These are phyloP conservation scores for Phellinidium pouzarii DNA, from an alignment of 1,284 basidiomycete genomes.

Conservation along the genomic window DNA sequence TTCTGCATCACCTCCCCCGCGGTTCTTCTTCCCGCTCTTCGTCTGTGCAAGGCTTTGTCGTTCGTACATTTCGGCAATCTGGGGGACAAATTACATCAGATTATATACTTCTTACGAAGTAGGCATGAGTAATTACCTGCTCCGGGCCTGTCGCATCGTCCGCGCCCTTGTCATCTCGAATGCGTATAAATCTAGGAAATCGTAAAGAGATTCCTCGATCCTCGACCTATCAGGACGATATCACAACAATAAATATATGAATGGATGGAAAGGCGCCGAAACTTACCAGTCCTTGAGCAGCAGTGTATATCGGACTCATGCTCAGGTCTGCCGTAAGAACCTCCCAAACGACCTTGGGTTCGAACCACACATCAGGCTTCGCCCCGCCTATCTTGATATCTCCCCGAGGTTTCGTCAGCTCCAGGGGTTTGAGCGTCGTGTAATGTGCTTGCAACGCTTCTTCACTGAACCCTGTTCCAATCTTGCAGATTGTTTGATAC, in stretches of 20 bases:
- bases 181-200: constrained; percentile 90
- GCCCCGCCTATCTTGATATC: constrained; percentile 83
- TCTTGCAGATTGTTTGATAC: constrained; percentile 97
- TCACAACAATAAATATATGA: constrained; percentile 7
- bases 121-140: constrained; percentile 47
- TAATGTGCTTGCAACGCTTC: constrained; percentile 83
- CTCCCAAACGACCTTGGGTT: constrained; percentile 96
- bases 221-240: constrained; percentile 52
- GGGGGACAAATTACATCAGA: constrained; percentile 10
- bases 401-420: constrained; percentile 62
- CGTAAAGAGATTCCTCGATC: constrained; percentile 89
- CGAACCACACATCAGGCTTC: constrained; percentile 93
- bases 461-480: constrained; percentile 97
- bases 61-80: constrained; percentile 96
- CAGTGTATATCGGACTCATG: constrained; percentile 94
- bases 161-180: constrained; percentile 89
- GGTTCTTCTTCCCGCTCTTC: constrained; percentile 60
- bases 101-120: constrained; percentile 20
- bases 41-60: constrained; percentile 77
- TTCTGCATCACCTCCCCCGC: constrained; percentile 58
- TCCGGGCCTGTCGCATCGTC: constrained; percentile 92
- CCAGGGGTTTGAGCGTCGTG: constrained; percentile 74
- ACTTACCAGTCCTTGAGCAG: constrained; percentile 89
- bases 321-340: constrained; percentile 96
- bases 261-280: neutral